Base-by-base conservation (phyloP, 2,329 filamentous ascomycete genomes). In the Penicillium sp. region DNA sequence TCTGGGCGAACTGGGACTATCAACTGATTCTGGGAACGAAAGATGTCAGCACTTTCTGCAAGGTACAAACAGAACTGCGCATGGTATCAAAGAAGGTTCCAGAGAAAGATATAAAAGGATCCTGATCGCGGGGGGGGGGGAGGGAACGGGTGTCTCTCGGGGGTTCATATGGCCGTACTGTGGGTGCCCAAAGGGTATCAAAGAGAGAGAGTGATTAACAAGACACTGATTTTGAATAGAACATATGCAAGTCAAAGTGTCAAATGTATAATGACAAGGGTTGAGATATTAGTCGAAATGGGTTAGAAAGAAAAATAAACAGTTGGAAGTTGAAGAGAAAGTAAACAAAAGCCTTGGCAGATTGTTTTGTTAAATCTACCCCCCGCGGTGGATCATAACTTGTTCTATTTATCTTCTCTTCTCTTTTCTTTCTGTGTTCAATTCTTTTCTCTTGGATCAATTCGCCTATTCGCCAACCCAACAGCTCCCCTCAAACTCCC, bases 331-430 rank as follows among this genome's bases (percentile, higher is more conserved):
- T 50, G 51, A 38, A 61, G 61, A 31, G 60, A 58, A 64, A 65
- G 62, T 64, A 66, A 66, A 66, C 62, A 66, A 63, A 57, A 55
- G 54, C 58, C 64, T 64, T 62, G 63, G 61, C 56, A 45, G 43
- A 53, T 62, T 62, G 61, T 62, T 63, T 64, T 64, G 61, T 58
- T 63, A 53, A 49, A 61, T 60, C 61, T 62, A 2, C 22, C 61
- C 63, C 63, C 63, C 63, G 63, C 63, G 63, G 63, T 64, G 60
- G 61, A 66, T 57, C 59, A 37, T 35, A 57, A 54, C 38, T 53
- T 49, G 47, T 44, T 45, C 49, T 50, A 40, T 44, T 43, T 55
- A n/a, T 49, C 45, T 22, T 35, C 19, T 49, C 36, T 31, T 26
- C 12, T 19, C 16, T 17, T 16, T 17, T 42, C 7, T 17, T 35